These are phyloP conservation scores for Veloporphyrellus conicus DNA, from an alignment of 1,284 basidiomycete species.

Conservation along the genomic window DNA sequence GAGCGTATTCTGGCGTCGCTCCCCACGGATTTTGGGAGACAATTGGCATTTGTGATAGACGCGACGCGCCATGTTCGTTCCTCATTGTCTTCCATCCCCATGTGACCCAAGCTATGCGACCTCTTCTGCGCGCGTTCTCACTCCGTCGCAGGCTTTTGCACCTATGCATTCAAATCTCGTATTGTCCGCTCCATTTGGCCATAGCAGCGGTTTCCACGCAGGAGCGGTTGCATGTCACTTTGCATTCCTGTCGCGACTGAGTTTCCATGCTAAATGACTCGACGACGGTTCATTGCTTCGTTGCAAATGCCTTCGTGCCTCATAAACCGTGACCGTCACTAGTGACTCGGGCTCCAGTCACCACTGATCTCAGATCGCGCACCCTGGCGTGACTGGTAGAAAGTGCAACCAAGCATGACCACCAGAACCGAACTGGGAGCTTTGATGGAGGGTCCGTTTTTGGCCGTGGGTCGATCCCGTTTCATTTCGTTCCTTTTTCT, in stretches of 20 bases:
- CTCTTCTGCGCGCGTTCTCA: neutral
- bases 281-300: neutral
- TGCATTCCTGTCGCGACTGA: slow-evolving; percentile 17
- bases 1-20: neutral
- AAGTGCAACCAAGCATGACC: neutral
- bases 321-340: neutral
- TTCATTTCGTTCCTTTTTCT: neutral
- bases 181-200: slow-evolving; percentile 25
- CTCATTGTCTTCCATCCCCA: slow-evolving; percentile 1
- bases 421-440: neutral
- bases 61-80: slow-evolving; percentile 11
- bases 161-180: slow-evolving; percentile 17
- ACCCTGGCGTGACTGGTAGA: slow-evolving; percentile 4
- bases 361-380: slow-evolving; percentile 5
- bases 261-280: slow-evolving; percentile 5
- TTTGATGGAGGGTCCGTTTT: neutral
- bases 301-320: slow-evolving; percentile 6
- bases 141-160: slow-evolving; percentile 11
- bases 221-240: slow-evolving; percentile 6
- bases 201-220: slow-evolving; percentile 13
- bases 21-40: slow-evolving; percentile 5
- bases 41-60: slow-evolving; percentile 1
- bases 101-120: slow-evolving; percentile 9
- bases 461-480: neutral
- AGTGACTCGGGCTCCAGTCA: slow-evolving; percentile 9